A percentile compares a stretch with the other conserved stretches of the same genome.
phyloP scores from a whole-genome alignment of 768 basidiomycete genomes.

The Boletus sensibilis region DNA sequence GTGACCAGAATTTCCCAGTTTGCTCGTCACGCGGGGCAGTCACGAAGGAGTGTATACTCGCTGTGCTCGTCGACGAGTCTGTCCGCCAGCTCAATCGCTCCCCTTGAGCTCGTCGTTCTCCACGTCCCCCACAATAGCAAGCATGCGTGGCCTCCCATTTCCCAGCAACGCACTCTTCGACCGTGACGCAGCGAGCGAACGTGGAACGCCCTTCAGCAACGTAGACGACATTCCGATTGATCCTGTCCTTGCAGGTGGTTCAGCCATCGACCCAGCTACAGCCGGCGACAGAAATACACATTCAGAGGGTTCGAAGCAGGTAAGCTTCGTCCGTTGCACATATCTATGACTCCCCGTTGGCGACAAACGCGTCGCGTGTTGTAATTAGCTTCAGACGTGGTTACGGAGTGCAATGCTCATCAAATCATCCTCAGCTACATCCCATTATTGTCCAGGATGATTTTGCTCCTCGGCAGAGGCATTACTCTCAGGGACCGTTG shows the following conservation, averaged over 20 bases:
- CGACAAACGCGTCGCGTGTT: constrained; percentile 72
- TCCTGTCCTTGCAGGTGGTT: constrained; percentile 57
- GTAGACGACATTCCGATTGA: constrained; percentile 76
- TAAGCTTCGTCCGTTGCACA: constrained; percentile 34
- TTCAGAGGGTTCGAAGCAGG: constrained; percentile 30
- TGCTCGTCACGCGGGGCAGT: constrained; percentile 32
- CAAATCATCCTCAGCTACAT: constrained; percentile 22
- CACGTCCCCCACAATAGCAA: constrained; percentile 8
- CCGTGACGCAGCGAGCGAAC: constrained; percentile 59
- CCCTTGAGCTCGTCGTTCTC: constrained; percentile 16
- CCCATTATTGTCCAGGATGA: constrained; percentile 33
- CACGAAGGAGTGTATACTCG: constrained; percentile 34
- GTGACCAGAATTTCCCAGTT: constrained; percentile 29
- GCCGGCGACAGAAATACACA: constrained; percentile 29
- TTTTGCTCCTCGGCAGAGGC: constrained; percentile 13
- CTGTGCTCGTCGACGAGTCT: constrained; percentile 40
- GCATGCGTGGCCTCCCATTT: constrained; percentile 65
- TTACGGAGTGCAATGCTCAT: constrained; percentile 20
- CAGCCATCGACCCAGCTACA: constrained; percentile 54
- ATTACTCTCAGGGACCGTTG: constrained; percentile 35
- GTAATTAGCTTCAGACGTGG: constrained; percentile 33
- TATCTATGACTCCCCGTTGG: constrained; percentile 16
- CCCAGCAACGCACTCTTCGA: constrained; percentile 40
- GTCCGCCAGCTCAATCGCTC: constrained; percentile 15
- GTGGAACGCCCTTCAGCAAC: constrained; percentile 57